Evolutionary conservation across 2,329 filamentous ascomycete species (phyloP), one percentile per base, ranked within the genome.

Genomic region (Apiospora arundinis): DNA sequence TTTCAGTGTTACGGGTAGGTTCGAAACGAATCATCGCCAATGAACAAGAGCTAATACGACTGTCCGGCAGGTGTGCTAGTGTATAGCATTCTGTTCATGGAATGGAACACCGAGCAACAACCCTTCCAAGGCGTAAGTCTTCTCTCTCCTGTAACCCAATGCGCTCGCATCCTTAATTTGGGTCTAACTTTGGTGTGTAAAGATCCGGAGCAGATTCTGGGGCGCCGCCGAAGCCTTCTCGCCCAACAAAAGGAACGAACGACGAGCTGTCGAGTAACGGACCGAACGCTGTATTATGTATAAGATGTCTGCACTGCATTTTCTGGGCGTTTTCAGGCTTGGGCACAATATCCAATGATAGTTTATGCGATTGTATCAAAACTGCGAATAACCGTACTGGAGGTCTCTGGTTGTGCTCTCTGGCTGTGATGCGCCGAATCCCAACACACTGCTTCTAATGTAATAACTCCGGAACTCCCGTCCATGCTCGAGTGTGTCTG

Each of bases 71-170:
- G 85, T 79, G 86, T 90, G 45, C 74, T 84, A 12, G 80, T 85
- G 32, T 92, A 91, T 75, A 83, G 86, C 40, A 84, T 91, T 42
- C 80, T 92, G 70, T 92, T 91, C 78, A 86, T 91, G 85, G 89
- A 92, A 74, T 89, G 85, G 85, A 80, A 83, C 32, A 78, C 78
- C 12, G 81, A 84, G 32, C 77, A 81, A 4, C 83, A 85, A 67
- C 87, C 87, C 2, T 89, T 90, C 73, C 81, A 86, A 73, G 83
- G 81, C 46, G 87, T 89, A 83, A 74, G 86, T 74, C 23, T 37
- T 14, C 49, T 16, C 67, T 44, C 32, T 18, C n/a, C 2, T 32
- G n/a, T 46, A 46, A 2, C 9, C 11, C 9, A 32, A 21, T 21
- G 42, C 66, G 44, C 44, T 21, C 14, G 16, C 1, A 25, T 32